Percentiles rank a stretch among this genome's conserved stretches.
phyloP scores from a whole-genome alignment of 73 alveolate species.

The Tetrahymena borealis region DNA sequence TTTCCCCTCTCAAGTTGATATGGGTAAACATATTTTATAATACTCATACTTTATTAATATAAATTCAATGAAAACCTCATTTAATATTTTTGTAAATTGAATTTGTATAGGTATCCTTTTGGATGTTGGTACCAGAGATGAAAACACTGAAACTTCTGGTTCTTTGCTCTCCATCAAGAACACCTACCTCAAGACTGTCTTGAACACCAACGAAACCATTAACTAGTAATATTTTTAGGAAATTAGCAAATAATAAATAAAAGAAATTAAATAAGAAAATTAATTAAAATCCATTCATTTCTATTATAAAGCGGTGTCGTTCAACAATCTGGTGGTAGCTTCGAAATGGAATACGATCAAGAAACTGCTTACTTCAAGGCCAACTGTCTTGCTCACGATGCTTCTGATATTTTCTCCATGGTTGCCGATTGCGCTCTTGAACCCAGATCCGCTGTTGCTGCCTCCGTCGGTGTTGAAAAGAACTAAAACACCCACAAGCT shows the following conservation, averaged over 20 bases:
- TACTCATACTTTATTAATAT: not conserved
- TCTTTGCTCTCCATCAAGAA: slow-evolving; percentile 58
- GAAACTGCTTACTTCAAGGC: slow-evolving; percentile 70
- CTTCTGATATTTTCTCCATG: slow-evolving; percentile 62
- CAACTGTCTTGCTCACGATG: slow-evolving; percentile 71
- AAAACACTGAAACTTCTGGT: slow-evolving; percentile 70
- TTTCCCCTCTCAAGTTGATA: slow-evolving; percentile 69
- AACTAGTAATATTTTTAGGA: slow-evolving; percentile 40
- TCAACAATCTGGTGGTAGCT: slow-evolving; percentile 76
- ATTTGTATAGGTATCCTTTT: slow-evolving; percentile 62
- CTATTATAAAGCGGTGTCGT: slow-evolving; percentile 51
- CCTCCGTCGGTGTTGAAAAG: slow-evolving; percentile 27
- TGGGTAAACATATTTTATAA: slow-evolving; percentile 23
- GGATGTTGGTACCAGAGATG: slow-evolving; percentile 82
- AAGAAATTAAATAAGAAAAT: too few relatives aligned
- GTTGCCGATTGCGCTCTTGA: slow-evolving; percentile 69
- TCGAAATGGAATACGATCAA: slow-evolving; percentile 66
- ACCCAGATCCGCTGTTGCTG: slow-evolving; percentile 48
- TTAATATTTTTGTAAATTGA: too few relatives aligned
- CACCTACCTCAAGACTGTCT: slow-evolving; percentile 60
- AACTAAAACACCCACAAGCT: slow-evolving; percentile 31
- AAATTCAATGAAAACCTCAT: not conserved
- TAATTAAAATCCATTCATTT: not conserved
- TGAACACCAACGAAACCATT: slow-evolving; percentile 72
- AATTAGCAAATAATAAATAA: not conserved